These are phyloP conservation scores for Penicillium egyptiacum DNA, from an alignment of 495 filamentous ascomycete species.

Conservation along the genomic window DNA sequence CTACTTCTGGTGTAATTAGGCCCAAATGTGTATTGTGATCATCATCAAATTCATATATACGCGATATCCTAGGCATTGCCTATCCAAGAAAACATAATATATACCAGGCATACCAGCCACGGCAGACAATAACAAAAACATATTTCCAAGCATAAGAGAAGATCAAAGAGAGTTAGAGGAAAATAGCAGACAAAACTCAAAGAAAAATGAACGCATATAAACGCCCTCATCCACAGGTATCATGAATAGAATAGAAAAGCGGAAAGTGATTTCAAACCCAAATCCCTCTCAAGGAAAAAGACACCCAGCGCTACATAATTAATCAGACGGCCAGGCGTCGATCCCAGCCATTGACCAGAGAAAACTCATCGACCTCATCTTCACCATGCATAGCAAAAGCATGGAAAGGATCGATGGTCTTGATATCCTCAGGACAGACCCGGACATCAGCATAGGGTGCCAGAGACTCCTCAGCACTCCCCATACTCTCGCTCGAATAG, in stretches of 20 bases:
- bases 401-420: conserved; percentile 44
- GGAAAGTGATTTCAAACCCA: background rate
- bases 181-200: background rate
- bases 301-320: background rate
- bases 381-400: conserved; percentile 50
- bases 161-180: background rate
- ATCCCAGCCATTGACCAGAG: conserved; percentile 38
- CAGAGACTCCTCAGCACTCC: conserved; percentile 46
- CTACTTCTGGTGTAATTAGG: background rate
- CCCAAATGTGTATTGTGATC: background rate
- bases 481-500: conserved; percentile 75
- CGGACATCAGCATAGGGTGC: conserved; percentile 23
- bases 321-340: conserved; percentile 41
- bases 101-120: background rate
- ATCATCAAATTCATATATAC: conserved; percentile 10
- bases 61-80: background rate
- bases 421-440: conserved; percentile 32
- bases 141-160: background rate
- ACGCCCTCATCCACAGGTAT: conserved; percentile 12
- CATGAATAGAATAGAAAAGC: conserved; percentile 10
- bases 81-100: background rate
- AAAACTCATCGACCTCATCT: conserved; percentile 37
- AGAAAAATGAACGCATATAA: conserved; percentile 10
- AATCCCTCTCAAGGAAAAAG: background rate
- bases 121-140: background rate